Base-by-base conservation (phyloP, 495 filamentous ascomycete species). In the Penicillium robsamsonii region DNA sequence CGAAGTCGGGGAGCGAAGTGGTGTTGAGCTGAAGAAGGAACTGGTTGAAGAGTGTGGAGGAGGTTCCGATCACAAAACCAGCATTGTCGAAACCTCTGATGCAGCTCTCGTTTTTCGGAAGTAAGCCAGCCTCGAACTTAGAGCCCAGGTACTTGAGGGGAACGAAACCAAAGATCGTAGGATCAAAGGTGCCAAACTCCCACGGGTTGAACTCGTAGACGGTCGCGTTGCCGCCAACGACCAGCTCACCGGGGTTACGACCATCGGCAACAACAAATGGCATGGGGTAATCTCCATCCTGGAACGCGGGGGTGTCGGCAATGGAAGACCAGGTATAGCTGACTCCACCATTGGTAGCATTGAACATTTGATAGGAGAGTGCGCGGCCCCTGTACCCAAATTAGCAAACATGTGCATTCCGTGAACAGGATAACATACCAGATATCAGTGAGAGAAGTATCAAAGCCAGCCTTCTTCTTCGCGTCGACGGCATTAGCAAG, bases 311-410 rank as follows among this genome's bases (percentile, higher is more conserved):
- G 18, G 81, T 80, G 22, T 82, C 62, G 10, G 87, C 87, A 64
- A 97, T 93, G 35, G 91, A 95, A 20, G 91, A 96, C 76, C 85
- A 97, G 15, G 94, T 97, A 63, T 89, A 90, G 5, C 77, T 78
- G 25, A 88, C 83, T 0, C 91, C 93, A 24, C 94, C 93, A 57
- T 90, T 72, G 13, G 78, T 77, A 27, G 79, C 88, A 67, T 93
- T 87, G 65, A 96, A 81, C 53, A 97, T 81, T 66, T 97, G 94
- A 62, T 85, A 92, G 24, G 87, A 85, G 20, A 97, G 77, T 12
- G 87, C 88, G 31, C 92, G 86, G 4, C 79, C 83, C 73, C 72
- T 78, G 43, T 29, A 43, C 29, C 27, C 22, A 24, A 41, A 31
- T 70, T 44, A 68, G 57, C 22, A 43, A 50, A 24, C 3, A 24